Evolutionary conservation across 2,329 filamentous ascomycete genomes (phyloP).

Genomic region (Dryadomyces quercus-mongolicae): DNA sequence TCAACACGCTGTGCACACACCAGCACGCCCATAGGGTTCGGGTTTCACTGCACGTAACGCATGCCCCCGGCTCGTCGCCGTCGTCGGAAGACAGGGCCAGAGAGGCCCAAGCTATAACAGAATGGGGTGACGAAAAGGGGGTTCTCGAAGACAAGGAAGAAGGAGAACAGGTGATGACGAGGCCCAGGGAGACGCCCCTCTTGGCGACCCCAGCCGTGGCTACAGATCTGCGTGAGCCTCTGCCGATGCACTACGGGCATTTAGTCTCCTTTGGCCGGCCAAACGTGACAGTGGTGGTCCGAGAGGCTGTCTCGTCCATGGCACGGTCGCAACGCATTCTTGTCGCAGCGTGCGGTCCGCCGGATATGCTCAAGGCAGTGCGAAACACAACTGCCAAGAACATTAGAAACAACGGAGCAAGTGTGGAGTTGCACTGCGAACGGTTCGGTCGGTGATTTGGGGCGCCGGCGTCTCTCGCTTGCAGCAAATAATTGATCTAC

Average conservation of each 20-base stretch:
- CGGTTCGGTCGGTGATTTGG: slow-evolving; percentile 26
- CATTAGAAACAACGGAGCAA: slow-evolving; percentile 31
- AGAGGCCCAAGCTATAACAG: no score
- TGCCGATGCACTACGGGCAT: slow-evolving; percentile 8
- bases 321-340: slow-evolving; percentile 25
- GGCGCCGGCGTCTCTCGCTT: no score
- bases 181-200: no score
- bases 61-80: slow-evolving; percentile 8
- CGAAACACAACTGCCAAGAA: slow-evolving; percentile 29
- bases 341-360: slow-evolving; percentile 36
- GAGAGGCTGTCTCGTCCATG: slow-evolving; percentile 22
- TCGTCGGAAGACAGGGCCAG: not conserved
- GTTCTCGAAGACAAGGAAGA: no score
- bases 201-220: not conserved
- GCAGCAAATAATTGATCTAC: no score
- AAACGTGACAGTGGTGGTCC: slow-evolving; percentile 26
- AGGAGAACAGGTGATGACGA: no score
- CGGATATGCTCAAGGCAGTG: slow-evolving; percentile 29
- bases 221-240: slow-evolving; percentile 1
- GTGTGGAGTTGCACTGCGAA: slow-evolving; percentile 38
- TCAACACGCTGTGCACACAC: slow-evolving; percentile 25
- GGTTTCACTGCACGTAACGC: slow-evolving; percentile 26
- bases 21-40: slow-evolving; percentile 24
- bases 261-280: slow-evolving; percentile 26
- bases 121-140: no score